These are phyloP conservation scores for Salvia splendens DNA, from an alignment of 257 asterid species.

Conservation along the genomic window DNA sequence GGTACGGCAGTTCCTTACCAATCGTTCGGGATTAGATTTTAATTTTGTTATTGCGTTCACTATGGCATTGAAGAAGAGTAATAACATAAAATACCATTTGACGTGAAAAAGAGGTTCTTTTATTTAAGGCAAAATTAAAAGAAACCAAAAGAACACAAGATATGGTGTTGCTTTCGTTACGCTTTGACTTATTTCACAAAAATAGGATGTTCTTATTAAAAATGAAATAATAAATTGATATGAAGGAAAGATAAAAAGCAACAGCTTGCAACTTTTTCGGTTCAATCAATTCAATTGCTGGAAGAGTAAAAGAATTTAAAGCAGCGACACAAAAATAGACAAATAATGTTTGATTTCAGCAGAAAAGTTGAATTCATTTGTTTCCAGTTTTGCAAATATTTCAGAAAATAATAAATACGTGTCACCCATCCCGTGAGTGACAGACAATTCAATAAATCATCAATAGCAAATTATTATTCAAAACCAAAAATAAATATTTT, in stretches of 20 bases:
- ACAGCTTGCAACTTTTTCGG: background rate
- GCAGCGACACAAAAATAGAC: background rate
- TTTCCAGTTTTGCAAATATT: conserved; percentile 12
- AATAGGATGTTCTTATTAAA: background rate
- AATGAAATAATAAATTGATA: background rate
- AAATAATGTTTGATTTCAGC: background rate
- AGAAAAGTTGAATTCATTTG: conserved; percentile 4
- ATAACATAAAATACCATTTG: no score
- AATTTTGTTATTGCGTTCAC: no score
- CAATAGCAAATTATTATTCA: background rate
- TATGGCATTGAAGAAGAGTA: no score
- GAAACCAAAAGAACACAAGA: background rate
- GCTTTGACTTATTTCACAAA: conserved; percentile 3
- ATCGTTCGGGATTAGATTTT: no score
- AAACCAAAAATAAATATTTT: background rate
- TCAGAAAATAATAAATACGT: conserved; percentile 12
- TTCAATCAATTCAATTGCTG: conserved; percentile 11
- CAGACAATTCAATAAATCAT: conserved; percentile 27
- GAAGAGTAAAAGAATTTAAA: background rate
- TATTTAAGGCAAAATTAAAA: background rate
- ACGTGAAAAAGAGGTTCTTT: background rate
- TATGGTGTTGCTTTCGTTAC: conserved; percentile 1
- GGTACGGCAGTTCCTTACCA: no score
- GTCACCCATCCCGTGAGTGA: conserved; percentile 20
- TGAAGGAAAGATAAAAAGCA: background rate